Evolutionary conservation across 1,139 yeast species (phyloP), one percentile per base, ranked within the genome.

Genomic region (Debaryomyces subglobosus): DNA sequence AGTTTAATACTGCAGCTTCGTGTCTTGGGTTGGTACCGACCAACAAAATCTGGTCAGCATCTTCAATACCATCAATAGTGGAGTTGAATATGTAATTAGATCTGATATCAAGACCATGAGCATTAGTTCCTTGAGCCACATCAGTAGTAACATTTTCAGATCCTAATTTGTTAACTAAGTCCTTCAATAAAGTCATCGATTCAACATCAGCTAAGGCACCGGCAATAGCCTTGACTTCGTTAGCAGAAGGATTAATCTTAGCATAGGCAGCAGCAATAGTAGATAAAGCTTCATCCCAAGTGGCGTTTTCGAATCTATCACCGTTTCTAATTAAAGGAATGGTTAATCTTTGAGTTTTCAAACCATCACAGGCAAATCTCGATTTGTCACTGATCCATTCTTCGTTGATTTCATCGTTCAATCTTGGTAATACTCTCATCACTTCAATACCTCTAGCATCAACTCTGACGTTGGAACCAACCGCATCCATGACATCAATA

Each of bases 311-410:
- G 66, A 89, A 89, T 51, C 74, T 71, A 67, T 83, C 84, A 58
- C 90, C 92, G 53, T 76, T 78, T 72, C 86, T 85, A 60, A 89
- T 76, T 64, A 89, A 78, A 29, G 96, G 96, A 51, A 85, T 82
- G 39, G 96, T 89, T 61, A 89, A 79, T 65, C 96, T 82, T 76
- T 89, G 96, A 51, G 91, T 86, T 71, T 85, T 86, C 63, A 89
- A 81, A 43, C 95, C 96, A 65, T 89, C 96, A 61, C 85, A 84
- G 40, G 96, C 92, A 62, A 86, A 89, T 64, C 96, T 80, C 25
- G 96, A 78, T 73, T 89, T 89, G 74, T 89, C 96, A 46, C 90
- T 83, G 62, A 89, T 86, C 96, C 96, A 89, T 71, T 89, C 96
- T 72, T 89, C 96, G 65, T 89, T 89, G 60, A 89, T 79, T 55